Conservation (phyloP, 306 rosid species). For the Macrotyloma uniflorum region DNA sequence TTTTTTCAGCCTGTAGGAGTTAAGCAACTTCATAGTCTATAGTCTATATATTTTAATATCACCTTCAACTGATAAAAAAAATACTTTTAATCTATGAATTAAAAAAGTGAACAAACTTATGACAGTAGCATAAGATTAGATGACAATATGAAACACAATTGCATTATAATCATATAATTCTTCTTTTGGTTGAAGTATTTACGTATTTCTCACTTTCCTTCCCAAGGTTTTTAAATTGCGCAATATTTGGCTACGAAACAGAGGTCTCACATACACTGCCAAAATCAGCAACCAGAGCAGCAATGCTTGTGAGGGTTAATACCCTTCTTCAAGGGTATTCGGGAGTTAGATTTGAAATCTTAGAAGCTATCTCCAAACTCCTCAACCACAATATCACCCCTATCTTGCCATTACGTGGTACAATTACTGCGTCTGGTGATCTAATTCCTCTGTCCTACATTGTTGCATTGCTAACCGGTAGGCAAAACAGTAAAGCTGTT, state of each 20-base stretch:
- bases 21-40: background rate
- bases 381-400: conserved; percentile 53
- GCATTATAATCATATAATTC: background rate
- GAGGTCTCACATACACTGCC: conserved; percentile 45
- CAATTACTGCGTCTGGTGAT: conserved; percentile 55
- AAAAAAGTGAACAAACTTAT: too few species aligned
- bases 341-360: conserved; percentile 53
- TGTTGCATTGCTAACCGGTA: conserved; percentile 42
- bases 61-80: background rate
- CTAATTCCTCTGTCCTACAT: conserved; percentile 55
- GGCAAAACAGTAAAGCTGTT: conserved; percentile 45
- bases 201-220: background rate
- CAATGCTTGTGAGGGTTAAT: conserved; percentile 56
- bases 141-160: background rate
- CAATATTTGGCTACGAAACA: conserved; percentile 41
- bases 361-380: conserved; percentile 51
- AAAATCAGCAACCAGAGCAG: conserved; percentile 50
- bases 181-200: background rate
- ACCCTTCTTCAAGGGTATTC: conserved; percentile 55
- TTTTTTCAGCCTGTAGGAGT: background rate
- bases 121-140: too few species aligned
- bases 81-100: too few species aligned
- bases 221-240: conserved; percentile 50
- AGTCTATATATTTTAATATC: too few species aligned
- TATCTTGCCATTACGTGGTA: conserved; percentile 49